Evolutionary conservation across 768 basidiomycete species (phyloP).

Genomic region (Termitomyces sp.): DNA sequence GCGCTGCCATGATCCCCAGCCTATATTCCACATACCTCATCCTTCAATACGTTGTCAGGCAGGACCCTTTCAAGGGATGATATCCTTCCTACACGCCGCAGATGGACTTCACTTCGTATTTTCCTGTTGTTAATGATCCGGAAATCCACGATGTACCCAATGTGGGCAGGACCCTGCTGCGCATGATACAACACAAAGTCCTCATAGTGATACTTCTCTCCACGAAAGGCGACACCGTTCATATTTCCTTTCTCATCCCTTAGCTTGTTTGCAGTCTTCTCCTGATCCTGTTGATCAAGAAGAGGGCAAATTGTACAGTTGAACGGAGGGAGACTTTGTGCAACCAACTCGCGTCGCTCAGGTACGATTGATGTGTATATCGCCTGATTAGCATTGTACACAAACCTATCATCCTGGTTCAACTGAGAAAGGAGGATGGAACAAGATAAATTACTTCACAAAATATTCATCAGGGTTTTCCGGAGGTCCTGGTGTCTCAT

Average conservation of each 20-base stretch:
- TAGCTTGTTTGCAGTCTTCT: conserved; percentile 22
- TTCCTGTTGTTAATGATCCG: conserved; percentile 8
- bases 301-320: conserved; percentile 50
- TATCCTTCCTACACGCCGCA: conserved; percentile 47
- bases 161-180: conserved; percentile 42
- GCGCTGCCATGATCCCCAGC: background rate
- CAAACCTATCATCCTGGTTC: conserved; percentile 30
- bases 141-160: conserved; percentile 47
- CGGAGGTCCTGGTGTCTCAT: conserved; percentile 22
- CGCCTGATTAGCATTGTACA: conserved; percentile 40
- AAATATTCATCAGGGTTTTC: conserved; percentile 40
- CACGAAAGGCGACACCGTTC: conserved; percentile 40
- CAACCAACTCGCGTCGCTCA: conserved; percentile 18
- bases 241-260: conserved; percentile 20
- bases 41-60: conserved; percentile 35
- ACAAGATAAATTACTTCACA: conserved; percentile 40
- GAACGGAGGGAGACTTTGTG: conserved; percentile 29
- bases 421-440: background rate
- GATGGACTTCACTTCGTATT: conserved; percentile 11
- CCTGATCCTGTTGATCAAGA: conserved; percentile 24
- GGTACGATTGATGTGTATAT: conserved; percentile 38
- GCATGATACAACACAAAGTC: conserved; percentile 56
- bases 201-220: conserved; percentile 47
- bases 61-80: conserved; percentile 29
- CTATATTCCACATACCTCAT: conserved; percentile 42